phyloP scores from a whole-genome alignment of 1,284 basidiomycete species.

The Rhodotorula sp. region DNA sequence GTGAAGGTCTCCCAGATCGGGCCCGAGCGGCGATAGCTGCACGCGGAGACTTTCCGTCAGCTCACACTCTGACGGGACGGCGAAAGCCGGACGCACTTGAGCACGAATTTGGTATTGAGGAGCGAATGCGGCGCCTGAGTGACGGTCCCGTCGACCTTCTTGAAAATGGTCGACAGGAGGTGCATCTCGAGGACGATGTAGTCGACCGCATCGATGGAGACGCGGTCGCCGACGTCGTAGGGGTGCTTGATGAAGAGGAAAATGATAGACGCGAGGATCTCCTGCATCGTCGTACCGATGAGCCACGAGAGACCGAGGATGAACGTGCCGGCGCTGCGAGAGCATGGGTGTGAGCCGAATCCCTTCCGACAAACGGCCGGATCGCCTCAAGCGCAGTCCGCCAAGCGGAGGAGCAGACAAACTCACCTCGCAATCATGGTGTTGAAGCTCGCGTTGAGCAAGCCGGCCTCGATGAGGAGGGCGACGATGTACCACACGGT shows the following conservation, averaged over 20 bases:
- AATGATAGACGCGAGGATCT: constrained; percentile 52
- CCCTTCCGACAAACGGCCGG: background rate
- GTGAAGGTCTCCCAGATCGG: constrained; percentile 64
- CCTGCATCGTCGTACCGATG: constrained; percentile 55
- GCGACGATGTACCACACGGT: constrained; percentile 47
- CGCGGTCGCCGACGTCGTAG: constrained; percentile 83
- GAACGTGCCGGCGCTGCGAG: constrained; percentile 44
- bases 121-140: constrained; percentile 71
- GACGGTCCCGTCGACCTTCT: constrained; percentile 54
- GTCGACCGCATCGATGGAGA: constrained; percentile 57
- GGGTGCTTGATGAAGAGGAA: constrained; percentile 66
- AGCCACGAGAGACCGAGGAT: constrained; percentile 53
- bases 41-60: constrained; percentile 35
- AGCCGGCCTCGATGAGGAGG: constrained; percentile 46
- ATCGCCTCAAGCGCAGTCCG: too few species aligned
- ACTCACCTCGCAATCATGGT: constrained; percentile 41
- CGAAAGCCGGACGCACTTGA: constrained; percentile 48
- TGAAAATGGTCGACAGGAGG: constrained; percentile 68
- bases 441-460: constrained; percentile 47
- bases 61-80: too few species aligned
- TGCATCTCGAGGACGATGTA: constrained; percentile 80
- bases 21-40: constrained; percentile 55
- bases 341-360: background rate
- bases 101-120: constrained; percentile 66
- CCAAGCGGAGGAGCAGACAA: too few species aligned